phyloP scores from a whole-genome alignment of 2,329 filamentous ascomycete species.

The Beauveria medogensis region DNA sequence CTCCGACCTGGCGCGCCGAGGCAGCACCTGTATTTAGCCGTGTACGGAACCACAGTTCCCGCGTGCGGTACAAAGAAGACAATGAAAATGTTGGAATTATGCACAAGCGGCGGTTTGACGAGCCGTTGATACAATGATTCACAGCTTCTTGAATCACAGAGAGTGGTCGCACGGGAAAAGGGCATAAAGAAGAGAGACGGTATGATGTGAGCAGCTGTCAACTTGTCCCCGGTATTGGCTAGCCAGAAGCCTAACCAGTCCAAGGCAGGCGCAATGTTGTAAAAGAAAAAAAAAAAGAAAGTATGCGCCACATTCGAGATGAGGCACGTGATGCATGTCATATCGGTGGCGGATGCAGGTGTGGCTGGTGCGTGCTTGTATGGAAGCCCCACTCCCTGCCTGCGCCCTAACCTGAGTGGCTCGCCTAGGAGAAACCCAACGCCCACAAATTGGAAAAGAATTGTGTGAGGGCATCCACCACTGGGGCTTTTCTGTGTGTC shows the following conservation, averaged over 20 bases:
- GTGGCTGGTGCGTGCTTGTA: conserved; percentile 6
- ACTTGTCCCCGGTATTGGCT: not conserved
- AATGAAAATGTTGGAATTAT: not conserved
- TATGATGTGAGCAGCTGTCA: not conserved
- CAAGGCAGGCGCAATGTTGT: not conserved
- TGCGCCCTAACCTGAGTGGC: conserved; percentile 19
- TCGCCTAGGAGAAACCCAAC: conserved; percentile 15
- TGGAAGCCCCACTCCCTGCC: not conserved
- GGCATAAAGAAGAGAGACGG: not conserved
- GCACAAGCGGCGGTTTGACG: not conserved
- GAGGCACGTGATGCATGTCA: conserved; percentile 2
- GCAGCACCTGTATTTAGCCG: not conserved
- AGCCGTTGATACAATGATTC: not conserved
- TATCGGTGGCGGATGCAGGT: not conserved
- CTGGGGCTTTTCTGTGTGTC: not conserved
- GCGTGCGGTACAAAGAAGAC: not conserved
- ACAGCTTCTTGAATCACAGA: not conserved
- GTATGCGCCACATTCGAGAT: conserved; percentile 5
- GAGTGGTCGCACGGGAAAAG: not conserved
- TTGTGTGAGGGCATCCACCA: conserved; percentile 2
- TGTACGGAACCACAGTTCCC: not conserved
- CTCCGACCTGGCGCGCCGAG: conserved; percentile 11
- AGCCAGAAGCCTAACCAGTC: not conserved
- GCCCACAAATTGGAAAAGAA: conserved; percentile 11
- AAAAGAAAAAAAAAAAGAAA: not conserved